Evolutionary conservation across 2,329 filamentous ascomycete species (phyloP).

Genomic region (Grosmannia serpens): DNA sequence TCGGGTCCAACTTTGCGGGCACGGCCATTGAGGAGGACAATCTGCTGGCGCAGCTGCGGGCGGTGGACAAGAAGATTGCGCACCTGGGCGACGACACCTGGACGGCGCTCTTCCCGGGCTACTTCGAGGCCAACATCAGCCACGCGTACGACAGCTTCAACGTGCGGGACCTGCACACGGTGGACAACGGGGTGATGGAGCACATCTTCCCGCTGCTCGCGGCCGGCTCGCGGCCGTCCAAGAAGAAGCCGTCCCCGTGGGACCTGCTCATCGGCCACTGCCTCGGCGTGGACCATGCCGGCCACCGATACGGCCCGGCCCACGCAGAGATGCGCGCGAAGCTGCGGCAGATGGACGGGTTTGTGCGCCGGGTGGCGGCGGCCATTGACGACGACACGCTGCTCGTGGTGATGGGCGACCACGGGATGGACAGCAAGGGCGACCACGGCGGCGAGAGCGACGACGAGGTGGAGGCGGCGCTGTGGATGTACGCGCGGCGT

Average conservation of each 20-base stretch:
- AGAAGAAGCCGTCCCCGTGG: slow-evolving; percentile 45
- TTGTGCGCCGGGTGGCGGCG: slow-evolving; percentile 61
- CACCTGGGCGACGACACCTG: slow-evolving; percentile 98
- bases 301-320: slow-evolving; percentile 88
- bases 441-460: slow-evolving; percentile 98
- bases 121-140: slow-evolving; percentile 81
- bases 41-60: slow-evolving; percentile 52
- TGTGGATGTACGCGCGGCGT: slow-evolving; percentile 97
- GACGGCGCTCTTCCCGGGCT: slow-evolving; percentile 85
- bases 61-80: slow-evolving; percentile 63
- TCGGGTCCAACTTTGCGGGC: slow-evolving; percentile 89
- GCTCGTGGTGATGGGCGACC: slow-evolving; percentile 94
- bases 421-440: slow-evolving; percentile 95
- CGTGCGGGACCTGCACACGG: slow-evolving; percentile 93
- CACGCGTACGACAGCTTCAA: slow-evolving; percentile 93
- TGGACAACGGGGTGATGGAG: slow-evolving; percentile 88
- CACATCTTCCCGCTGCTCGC: slow-evolving; percentile 78
- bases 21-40: slow-evolving; percentile 93
- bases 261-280: slow-evolving; percentile 93
- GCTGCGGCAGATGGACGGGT: slow-evolving; percentile 77
- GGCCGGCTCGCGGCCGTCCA: slow-evolving; percentile 31
- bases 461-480: slow-evolving; percentile 83
- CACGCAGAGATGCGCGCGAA: slow-evolving; percentile 88
- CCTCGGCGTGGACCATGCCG: slow-evolving; percentile 91
- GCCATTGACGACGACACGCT: slow-evolving; percentile 75